These are phyloP conservation scores for Bruguiera sexangula DNA, from an alignment of 345 rosid genomes.

Conservation along the genomic window DNA sequence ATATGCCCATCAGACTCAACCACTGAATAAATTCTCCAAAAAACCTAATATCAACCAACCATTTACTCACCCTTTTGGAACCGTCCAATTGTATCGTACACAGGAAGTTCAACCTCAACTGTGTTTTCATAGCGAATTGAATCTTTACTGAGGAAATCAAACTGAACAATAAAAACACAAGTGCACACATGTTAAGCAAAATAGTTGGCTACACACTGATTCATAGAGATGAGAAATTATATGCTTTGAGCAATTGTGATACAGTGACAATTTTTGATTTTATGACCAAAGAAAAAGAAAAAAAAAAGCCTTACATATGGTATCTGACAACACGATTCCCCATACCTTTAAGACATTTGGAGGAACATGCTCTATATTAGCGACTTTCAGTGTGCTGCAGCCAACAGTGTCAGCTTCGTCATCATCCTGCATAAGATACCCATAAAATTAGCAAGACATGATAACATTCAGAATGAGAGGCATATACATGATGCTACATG, in stretches of 20 bases:
- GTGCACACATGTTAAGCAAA: slow-evolving; percentile 12
- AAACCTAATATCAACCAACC: slow-evolving; percentile 2
- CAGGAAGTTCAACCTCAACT: slow-evolving; percentile 69
- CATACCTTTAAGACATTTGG: slow-evolving; percentile 76
- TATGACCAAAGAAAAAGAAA: no score
- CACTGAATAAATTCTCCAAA: not conserved
- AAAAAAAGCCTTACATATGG: no score
- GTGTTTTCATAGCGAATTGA: slow-evolving; percentile 93
- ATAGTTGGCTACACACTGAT: not conserved
- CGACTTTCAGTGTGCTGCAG: slow-evolving; percentile 94
- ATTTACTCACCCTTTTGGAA: slow-evolving; percentile 68
- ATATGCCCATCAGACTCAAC: slow-evolving; percentile 10
- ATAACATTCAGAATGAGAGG: not conserved
- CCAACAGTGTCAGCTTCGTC: slow-evolving; percentile 99
- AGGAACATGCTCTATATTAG: slow-evolving; percentile 78
- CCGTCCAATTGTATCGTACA: slow-evolving; percentile 84
- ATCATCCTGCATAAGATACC: slow-evolving; percentile 64
- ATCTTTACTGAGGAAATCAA: slow-evolving; percentile 99
- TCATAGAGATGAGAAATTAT: no score
- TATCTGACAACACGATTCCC: not conserved
- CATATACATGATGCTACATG: no score
- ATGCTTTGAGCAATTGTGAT: no score
- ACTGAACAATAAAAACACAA: slow-evolving; percentile 45
- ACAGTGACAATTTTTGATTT: no score
- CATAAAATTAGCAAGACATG: not conserved